Percentiles rank a stretch among this genome's conserved stretches.
Conservation (phyloP, 2,329 filamentous ascomycete species). For the Clarireedia sp. region DNA sequence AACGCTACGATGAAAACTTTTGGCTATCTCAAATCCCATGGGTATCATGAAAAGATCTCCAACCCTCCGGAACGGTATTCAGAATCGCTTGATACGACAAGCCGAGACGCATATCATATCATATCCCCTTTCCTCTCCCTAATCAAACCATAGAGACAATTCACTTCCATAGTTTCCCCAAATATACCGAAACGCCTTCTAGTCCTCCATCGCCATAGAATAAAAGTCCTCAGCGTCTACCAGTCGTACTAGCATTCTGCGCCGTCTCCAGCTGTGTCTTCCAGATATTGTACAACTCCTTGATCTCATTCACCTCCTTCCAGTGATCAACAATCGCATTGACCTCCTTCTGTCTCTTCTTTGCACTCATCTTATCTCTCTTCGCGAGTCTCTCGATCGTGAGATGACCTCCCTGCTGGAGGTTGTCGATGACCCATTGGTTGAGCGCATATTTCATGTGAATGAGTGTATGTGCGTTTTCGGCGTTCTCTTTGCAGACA, state of each 20-base stretch:
- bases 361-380: constrained; percentile 52
- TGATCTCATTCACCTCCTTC: constrained; percentile 50
- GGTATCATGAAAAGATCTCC: too few species aligned
- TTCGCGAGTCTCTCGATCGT: constrained; percentile 48
- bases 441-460: constrained; percentile 75
- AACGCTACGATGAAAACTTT: too few species aligned
- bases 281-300: constrained; percentile 57
- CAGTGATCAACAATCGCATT: constrained; percentile 58
- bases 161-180: too few species aligned
- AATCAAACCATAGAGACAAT: too few species aligned
- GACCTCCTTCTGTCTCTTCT: constrained; percentile 51
- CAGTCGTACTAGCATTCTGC: constrained; percentile 26
- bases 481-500: constrained; percentile 55
- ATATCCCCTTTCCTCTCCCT: too few species aligned
- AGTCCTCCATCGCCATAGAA: background rate
- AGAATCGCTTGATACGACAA: too few species aligned
- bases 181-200: background rate
- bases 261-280: constrained; percentile 49
- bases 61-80: too few species aligned
- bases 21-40: too few species aligned
- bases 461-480: constrained; percentile 61
- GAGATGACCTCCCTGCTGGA: constrained; percentile 51
- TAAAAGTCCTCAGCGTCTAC: background rate
- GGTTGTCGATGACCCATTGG: constrained; percentile 57
- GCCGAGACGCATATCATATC: too few species aligned